Evolutionary conservation across 805 yeast genomes (phyloP).

Genomic region (Helenozyma rhizophorensis): DNA sequence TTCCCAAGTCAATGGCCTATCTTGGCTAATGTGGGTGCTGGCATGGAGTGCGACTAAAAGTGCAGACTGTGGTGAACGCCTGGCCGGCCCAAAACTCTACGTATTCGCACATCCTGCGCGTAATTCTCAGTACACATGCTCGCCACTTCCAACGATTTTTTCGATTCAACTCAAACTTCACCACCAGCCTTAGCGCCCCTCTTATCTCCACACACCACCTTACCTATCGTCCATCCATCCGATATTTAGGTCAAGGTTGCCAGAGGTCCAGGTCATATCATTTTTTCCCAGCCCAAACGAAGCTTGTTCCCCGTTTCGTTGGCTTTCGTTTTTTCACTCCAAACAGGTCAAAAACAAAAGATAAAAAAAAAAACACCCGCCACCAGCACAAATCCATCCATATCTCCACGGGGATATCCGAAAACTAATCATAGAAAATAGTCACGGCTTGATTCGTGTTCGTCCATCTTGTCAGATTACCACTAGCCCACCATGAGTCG

Average conservation of each 20-base stretch:
- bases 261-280: slow-evolving; percentile 13
- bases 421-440: no score
- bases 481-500: slow-evolving; percentile 42
- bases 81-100: no score
- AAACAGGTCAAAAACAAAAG: slow-evolving; percentile 1
- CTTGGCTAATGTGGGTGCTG: no score
- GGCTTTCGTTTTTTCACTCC: neutral
- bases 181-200: slow-evolving; percentile 11
- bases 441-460: no score
- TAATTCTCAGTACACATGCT: slow-evolving; percentile 12
- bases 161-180: slow-evolving; percentile 4
- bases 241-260: slow-evolving; percentile 7
- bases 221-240: slow-evolving; percentile 3
- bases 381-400: no score
- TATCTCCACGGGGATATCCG: no score
- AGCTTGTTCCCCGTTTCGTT: neutral
- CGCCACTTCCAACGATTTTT: slow-evolving; percentile 18
- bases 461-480: no score
- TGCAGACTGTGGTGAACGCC: no score
- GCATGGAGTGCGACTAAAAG: no score
- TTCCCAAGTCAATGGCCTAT: no score
- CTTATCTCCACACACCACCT: slow-evolving; percentile 6
- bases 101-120: no score
- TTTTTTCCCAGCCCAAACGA: slow-evolving; percentile 1
- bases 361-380: slow-evolving; percentile 1